Evolutionary conservation across 106 monocot species (phyloP), one percentile per base, ranked within the genome.

Genomic region (Dendrobium nobile): DNA sequence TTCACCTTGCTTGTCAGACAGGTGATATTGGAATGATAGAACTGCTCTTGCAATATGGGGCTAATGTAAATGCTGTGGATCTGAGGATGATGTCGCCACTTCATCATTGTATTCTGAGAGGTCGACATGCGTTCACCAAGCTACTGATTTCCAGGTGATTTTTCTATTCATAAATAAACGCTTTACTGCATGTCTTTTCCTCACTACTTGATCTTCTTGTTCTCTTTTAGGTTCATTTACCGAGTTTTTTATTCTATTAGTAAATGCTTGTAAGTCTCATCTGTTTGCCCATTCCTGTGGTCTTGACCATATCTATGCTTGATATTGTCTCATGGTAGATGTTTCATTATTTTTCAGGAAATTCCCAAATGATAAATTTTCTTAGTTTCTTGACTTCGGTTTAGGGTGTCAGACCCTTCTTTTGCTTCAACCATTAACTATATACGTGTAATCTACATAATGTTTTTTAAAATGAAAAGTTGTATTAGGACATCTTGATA

Each of bases 11-110:
- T 70, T 99, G 98, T 77, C 88, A 85, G 79, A 87, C 82, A 72
- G 95, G 92, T 27, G 98, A 99, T 83, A 75, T 93, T 70, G 99
- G 95, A 42, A 99, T 99, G 99, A 65, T 95, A 79, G 99, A 95
- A 86, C 89, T 99, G n/a, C 91, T 99, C 40, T 81, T 99, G 77
- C 99, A 95, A 81, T 99, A 99, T 82, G 95, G 99, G 80, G 99
- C 88, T 58, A 93, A 86, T 77, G 84, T 91, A 73, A 95, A 95
- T 86, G 77, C 78, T 41, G 74, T 73, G 40, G 99, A 99, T 82
- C 65, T 80, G 10, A 89, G 81, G 79, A 93, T 90, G 20, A 86
- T 83, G 77, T 91, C 91, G 20, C 91, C 99, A 7, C 95, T 99
- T 79, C 99, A 99, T 59, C 91, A 93, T 73, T 99, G 91, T 80